Evolutionary conservation across 2,329 filamentous ascomycete genomes (phyloP).

Genomic region (Botrytis tulipae): DNA sequence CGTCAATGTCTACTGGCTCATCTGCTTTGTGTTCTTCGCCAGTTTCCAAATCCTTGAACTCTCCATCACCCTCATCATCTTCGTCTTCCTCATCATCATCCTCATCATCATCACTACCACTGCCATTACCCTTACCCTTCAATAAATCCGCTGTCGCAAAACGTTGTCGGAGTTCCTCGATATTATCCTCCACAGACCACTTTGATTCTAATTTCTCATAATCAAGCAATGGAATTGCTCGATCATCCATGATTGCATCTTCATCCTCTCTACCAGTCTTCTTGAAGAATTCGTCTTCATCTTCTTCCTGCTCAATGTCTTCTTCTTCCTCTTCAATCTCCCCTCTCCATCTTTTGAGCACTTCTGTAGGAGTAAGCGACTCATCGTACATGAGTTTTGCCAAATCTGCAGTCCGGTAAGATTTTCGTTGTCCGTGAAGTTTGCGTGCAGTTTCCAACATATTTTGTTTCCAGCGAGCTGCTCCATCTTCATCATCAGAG

Average conservation of each 20-base stretch:
- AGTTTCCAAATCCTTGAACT: constrained; percentile 82
- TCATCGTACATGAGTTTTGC: constrained; percentile 88
- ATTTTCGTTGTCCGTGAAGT: constrained; percentile 66
- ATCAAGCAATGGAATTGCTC: constrained; percentile 74
- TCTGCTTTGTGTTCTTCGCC: constrained; percentile 57
- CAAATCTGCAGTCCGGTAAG: constrained; percentile 78
- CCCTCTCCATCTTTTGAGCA: constrained; percentile 77
- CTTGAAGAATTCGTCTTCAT: constrained; percentile 62
- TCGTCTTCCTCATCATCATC: constrained; percentile 49
- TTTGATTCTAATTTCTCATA: constrained; percentile 79
- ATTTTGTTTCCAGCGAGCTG: constrained; percentile 83
- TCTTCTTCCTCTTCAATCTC: constrained; percentile 58
- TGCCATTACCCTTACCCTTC: constrained; percentile 54
- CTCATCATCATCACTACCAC: constrained; percentile 46
- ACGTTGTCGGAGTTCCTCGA: constrained; percentile 69
- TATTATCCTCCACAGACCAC: constrained; percentile 77
- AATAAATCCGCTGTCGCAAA: constrained; percentile 71
- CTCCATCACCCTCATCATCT: constrained; percentile 72
- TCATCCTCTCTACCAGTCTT: constrained; percentile 63
- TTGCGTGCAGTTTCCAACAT: constrained; percentile 71
- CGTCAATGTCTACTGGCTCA: constrained; percentile 60
- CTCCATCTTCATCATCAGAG: constrained; percentile 49
- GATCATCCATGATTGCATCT: constrained; percentile 71
- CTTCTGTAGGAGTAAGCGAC: constrained; percentile 70
- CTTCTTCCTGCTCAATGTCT: constrained; percentile 56